Evolutionary conservation across 331 rosid genomes (phyloP).

Genomic region (Ulmus americana): DNA sequence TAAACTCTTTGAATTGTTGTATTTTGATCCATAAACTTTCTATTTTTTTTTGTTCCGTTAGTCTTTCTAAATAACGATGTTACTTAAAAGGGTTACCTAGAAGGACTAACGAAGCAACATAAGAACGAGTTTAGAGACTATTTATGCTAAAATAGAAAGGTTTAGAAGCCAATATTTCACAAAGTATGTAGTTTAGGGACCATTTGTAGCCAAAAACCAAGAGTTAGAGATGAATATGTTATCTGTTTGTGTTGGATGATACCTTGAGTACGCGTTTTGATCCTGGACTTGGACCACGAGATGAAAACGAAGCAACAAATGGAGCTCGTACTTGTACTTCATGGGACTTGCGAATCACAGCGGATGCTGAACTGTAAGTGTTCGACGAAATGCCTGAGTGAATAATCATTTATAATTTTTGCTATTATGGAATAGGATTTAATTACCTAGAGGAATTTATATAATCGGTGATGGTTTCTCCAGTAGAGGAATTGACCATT

Average conservation of each 20-base stretch:
- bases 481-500: slow-evolving; percentile 41
- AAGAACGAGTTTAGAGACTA: too few species aligned
- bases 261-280: slow-evolving; percentile 73
- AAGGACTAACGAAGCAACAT: too few species aligned
- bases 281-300: slow-evolving; percentile 75
- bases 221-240: too few species aligned
- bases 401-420: neutral
- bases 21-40: too few species aligned
- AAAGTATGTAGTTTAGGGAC: too few species aligned
- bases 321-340: slow-evolving; percentile 50
- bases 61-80: too few species aligned
- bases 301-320: slow-evolving; percentile 69
- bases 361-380: slow-evolving; percentile 53
- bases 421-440: neutral
- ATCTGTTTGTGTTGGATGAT: neutral
- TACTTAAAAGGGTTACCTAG: too few species aligned
- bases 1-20: too few species aligned
- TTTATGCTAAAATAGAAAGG: too few species aligned
- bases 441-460: slow-evolving; percentile 54
- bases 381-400: neutral
- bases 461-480: slow-evolving; percentile 37
- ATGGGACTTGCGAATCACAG: slow-evolving; percentile 52
- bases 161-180: too few species aligned
- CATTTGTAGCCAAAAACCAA: too few species aligned
- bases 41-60: too few species aligned